Conservation (phyloP, 768 basidiomycete species). For the Arthromyces matolae region DNA sequence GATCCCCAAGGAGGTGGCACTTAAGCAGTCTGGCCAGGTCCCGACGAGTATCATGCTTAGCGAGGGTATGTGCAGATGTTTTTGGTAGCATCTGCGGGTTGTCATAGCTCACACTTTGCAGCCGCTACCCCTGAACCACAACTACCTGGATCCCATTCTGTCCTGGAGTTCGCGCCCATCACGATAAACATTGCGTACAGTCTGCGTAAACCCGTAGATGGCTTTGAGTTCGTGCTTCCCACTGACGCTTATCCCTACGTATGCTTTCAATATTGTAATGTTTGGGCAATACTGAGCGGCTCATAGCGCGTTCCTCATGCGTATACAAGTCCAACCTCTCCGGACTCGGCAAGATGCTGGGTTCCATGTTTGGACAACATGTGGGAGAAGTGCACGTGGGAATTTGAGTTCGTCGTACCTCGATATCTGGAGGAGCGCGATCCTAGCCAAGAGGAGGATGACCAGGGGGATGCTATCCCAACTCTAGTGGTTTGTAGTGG, state of each 20-base stretch:
- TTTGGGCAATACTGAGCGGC: constrained; percentile 7
- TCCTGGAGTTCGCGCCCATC: constrained; percentile 73
- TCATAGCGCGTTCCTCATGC: constrained; percentile 86
- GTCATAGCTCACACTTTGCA: no score
- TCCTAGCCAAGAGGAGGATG: constrained; percentile 39
- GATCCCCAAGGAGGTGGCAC: constrained; percentile 68
- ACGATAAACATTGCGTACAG: constrained; percentile 77
- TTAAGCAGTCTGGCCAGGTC: constrained; percentile 55
- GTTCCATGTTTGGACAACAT: constrained; percentile 94
- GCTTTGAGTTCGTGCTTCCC: constrained; percentile 79
- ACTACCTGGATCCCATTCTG: constrained; percentile 45
- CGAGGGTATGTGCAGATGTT: constrained; percentile 67
- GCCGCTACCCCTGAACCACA: constrained; percentile 84
- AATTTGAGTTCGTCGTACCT: constrained; percentile 94
- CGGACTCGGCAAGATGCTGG: constrained; percentile 95
- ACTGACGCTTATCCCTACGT: constrained; percentile 84
- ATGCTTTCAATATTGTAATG: constrained; percentile 30
- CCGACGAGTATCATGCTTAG: constrained; percentile 41
- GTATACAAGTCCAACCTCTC: constrained; percentile 82
- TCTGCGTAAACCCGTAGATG: constrained; percentile 77
- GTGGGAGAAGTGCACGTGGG: constrained; percentile 98
- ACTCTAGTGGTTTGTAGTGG: constrained; percentile 93
- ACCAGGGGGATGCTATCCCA: constrained; percentile 61
- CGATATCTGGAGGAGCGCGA: constrained; percentile 69
- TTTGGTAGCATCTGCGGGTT: no score